phyloP scores from a whole-genome alignment of 345 rosid genomes.

The Rhizophora mangle region DNA sequence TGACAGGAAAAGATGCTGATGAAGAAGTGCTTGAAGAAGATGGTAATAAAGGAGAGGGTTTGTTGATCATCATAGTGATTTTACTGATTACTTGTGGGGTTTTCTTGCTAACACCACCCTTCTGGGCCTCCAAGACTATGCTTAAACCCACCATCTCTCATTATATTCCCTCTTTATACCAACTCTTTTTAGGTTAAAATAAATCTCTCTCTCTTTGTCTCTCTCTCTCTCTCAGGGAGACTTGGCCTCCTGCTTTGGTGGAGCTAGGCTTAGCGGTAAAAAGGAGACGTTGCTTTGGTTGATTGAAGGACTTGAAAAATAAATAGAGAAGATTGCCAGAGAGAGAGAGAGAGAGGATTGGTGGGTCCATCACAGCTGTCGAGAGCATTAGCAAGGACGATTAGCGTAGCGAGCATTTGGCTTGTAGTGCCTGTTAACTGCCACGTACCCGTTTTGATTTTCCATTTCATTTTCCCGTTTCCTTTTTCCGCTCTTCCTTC shows the following conservation, averaged over 20 bases:
- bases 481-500: not conserved
- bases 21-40: conserved; percentile 8
- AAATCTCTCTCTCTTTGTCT: not conserved
- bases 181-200: not conserved
- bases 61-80: conserved; percentile 34
- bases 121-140: conserved; percentile 56
- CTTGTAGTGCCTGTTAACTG: conserved; percentile 44
- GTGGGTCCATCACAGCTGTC: conserved; percentile 34
- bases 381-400: conserved; percentile 47
- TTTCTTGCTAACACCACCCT: conserved; percentile 27
- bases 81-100: conserved; percentile 59
- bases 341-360: not conserved
- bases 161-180: not conserved
- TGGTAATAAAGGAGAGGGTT: conserved; percentile 13
- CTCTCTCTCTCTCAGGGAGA: too few relatives aligned
- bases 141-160: conserved; percentile 80
- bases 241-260: not conserved
- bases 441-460: conserved; percentile 49
- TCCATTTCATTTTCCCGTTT: conserved; percentile 5
- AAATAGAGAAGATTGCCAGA: conserved; percentile 1
- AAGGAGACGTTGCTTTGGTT: not conserved
- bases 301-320: conserved; percentile 14
- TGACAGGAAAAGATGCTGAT: conserved; percentile 15
- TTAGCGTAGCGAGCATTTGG: conserved; percentile 45
- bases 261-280: not conserved